A percentile compares a stretch with the other conserved stretches of the same genome.
Evolutionary conservation across 2,329 filamentous ascomycete species (phyloP).

Genomic region (Aspergillus ruber): DNA sequence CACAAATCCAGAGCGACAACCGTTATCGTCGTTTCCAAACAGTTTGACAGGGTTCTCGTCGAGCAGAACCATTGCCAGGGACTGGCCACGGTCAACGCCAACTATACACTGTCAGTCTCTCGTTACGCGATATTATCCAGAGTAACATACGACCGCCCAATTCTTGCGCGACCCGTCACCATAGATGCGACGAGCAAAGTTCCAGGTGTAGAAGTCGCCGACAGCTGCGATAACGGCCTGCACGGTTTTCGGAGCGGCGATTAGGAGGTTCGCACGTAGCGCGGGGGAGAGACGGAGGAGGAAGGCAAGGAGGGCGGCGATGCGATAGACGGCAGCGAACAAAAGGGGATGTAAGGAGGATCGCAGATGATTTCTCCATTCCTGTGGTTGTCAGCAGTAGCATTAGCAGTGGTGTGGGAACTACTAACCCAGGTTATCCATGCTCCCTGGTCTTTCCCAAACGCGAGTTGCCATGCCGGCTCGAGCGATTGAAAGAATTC

Average conservation of each 20-base stretch:
- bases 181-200: conserved; percentile 67
- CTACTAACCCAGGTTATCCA: conserved; percentile 89
- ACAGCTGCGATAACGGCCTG: conserved; percentile 73
- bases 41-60: conserved; percentile 89
- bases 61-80: conserved; percentile 98
- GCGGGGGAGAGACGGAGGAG: conserved; percentile 49
- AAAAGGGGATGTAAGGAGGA: conserved; percentile 87
- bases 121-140: not conserved
- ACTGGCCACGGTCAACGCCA: conserved; percentile 65
- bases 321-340: conserved; percentile 69
- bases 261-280: conserved; percentile 59
- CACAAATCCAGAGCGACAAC: conserved; percentile 71
- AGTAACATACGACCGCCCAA: conserved; percentile 57
- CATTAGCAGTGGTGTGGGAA: not conserved
- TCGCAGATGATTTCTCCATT: conserved; percentile 83
- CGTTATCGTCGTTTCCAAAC: conserved; percentile 82
- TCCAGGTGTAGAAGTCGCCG: conserved; percentile 84
- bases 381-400: conserved; percentile 47
- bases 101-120: conserved; percentile 40
- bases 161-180: conserved; percentile 57
- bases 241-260: conserved; percentile 65
- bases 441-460: conserved; percentile 68
- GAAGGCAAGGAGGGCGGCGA: conserved; percentile 52
- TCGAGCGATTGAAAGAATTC: conserved; percentile 96
- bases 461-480: conserved; percentile 84